These are phyloP conservation scores for Cyclaneusma minus DNA, from an alignment of 2,329 filamentous ascomycete species.

Conservation along the genomic window DNA sequence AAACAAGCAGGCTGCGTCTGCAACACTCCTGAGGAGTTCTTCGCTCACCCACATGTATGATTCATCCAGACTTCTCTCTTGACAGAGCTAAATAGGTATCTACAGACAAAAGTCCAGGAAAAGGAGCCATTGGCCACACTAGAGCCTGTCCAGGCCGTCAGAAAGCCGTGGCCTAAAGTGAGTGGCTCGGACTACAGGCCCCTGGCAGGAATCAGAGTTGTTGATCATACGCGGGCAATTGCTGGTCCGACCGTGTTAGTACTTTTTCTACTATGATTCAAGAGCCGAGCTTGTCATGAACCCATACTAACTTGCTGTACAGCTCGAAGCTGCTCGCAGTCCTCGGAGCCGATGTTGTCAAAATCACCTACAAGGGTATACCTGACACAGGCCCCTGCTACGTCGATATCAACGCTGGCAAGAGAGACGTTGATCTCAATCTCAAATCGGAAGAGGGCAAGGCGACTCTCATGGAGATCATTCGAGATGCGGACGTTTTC, in stretches of 20 bases:
- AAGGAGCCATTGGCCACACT: background rate
- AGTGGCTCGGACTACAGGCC: conserved; percentile 2
- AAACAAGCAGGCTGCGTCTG: conserved; percentile 10
- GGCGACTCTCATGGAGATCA: conserved; percentile 23
- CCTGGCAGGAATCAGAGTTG: conserved; percentile 17
- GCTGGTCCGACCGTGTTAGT: conserved; percentile 27
- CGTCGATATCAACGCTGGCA: conserved; percentile 25
- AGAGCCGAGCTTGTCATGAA: too few species aligned
- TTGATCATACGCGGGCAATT: conserved; percentile 26
- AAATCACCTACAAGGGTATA: conserved; percentile 25
- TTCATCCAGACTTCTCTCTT: too few species aligned
- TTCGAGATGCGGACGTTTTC: conserved; percentile 34
- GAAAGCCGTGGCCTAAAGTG: background rate
- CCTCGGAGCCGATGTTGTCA: conserved; percentile 29
- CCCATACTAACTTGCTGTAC: too few species aligned
- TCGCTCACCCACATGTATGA: too few species aligned
- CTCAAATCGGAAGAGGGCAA: conserved; percentile 26
- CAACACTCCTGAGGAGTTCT: conserved; percentile 5
- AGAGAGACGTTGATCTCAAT: conserved; percentile 29
- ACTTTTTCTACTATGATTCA: too few species aligned
- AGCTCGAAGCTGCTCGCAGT: conserved; percentile 24
- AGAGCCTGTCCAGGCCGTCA: background rate
- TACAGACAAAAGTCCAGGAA: background rate
- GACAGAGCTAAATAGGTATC: too few species aligned
- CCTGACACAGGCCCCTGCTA: conserved; percentile 20